Evolutionary conservation across 2,329 filamentous ascomycete species (phyloP), one percentile per base, ranked within the genome.

Genomic region (Pseudocercospora eumusae): DNA sequence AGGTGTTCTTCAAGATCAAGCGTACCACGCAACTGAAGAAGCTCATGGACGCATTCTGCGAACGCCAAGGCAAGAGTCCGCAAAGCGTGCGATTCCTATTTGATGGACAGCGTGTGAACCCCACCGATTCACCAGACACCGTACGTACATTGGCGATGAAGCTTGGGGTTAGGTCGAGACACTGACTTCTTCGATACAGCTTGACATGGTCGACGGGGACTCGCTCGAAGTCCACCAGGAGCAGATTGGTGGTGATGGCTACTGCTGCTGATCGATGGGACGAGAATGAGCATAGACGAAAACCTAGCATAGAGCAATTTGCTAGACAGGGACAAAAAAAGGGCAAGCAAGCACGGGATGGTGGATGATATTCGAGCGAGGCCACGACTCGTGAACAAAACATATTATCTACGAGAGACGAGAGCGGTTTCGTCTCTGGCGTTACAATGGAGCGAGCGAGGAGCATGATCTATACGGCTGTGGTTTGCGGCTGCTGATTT

Each of bases 1-100:
- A 99, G 76, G 93, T 99, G 72, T 99, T 98, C 79, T 99, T 99
- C 84, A 99, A 99, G 84, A 99, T 99, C 82, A 99, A 99, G 88
- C 87, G 93, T 40, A 92, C 89, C 21, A 99, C 95, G 0, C 91
- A 92, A 76, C 86, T 99, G 1, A 95, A 96, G 81, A 99, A 99
- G 83, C 83, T 99, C 59, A 99, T 99, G 95, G 89, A 92, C 65
- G 95, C 95, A 20, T 99, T 98, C 78, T 99, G 95, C 78, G 93
- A 98, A 69, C 87, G 95, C 23, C 93, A 97, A 76, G 95, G 95
- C 71, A 98, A 98, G 82, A 86, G 88, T 33, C 81, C 88, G 6
- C 86, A 82, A 33, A 93, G 91, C 4, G 93, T 98, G 52, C 89
- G 95, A 28, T 99, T 99, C 78, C 83, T 99, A 1, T 98, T 98